These are phyloP conservation scores for Ophiostoma sp. DNA, from an alignment of 2,329 filamentous ascomycete genomes.

Conservation along the genomic window DNA sequence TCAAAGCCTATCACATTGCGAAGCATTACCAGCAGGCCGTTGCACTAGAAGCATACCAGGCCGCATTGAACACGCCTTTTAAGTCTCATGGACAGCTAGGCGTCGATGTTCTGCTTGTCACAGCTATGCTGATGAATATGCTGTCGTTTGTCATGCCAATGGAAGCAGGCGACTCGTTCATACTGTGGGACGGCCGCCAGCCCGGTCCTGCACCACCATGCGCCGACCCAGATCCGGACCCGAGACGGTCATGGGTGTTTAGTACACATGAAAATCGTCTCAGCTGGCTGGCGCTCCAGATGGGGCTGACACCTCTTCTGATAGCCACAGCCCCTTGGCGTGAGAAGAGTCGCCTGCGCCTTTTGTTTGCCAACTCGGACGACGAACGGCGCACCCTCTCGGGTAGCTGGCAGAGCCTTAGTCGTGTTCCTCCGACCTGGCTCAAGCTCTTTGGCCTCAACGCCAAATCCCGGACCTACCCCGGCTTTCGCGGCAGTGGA, in stretches of 20 bases:
- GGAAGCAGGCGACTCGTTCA: constrained; percentile 20
- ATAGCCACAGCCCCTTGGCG: constrained; percentile 25
- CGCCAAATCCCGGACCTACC: constrained; percentile 5
- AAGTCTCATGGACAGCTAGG: constrained; percentile 25
- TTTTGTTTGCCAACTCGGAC: constrained; percentile 25
- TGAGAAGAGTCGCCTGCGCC: constrained; percentile 22
- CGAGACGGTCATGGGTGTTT: constrained; percentile 28
- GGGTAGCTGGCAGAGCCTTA: constrained; percentile 25
- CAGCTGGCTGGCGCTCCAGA: constrained; percentile 27
- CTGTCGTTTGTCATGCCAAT: constrained; percentile 27
- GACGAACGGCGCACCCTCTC: constrained; percentile 25
- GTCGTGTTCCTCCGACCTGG: constrained; percentile 26
- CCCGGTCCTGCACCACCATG: constrained; percentile 12
- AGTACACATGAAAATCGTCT: constrained; percentile 26
- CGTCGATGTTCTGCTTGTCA: constrained; percentile 27
- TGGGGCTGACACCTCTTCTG: constrained; percentile 27
- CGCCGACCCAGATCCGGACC: constrained; percentile 23
- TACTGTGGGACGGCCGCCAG: background rate
- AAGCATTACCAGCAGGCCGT: constrained; percentile 28
- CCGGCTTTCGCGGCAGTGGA: constrained; percentile 12
- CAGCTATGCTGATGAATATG: constrained; percentile 29
- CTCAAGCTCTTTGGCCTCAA: constrained; percentile 26
- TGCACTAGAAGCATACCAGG: constrained; percentile 26
- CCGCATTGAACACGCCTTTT: constrained; percentile 25
- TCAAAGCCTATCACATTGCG: constrained; percentile 25